Conservation (phyloP, 257 asterid species). For the Solanum medicagineum region DNA sequence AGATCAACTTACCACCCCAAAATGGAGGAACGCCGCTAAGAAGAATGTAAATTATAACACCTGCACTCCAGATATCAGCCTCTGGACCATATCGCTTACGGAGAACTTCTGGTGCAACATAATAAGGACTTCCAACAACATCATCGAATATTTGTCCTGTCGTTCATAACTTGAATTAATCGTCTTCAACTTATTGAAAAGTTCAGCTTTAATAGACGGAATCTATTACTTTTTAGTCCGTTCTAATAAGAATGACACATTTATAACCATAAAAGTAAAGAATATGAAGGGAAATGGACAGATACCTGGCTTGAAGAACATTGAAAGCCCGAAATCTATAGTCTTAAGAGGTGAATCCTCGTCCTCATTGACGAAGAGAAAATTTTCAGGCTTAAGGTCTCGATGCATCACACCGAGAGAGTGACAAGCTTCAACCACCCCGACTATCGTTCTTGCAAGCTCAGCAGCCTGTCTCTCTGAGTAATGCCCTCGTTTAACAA, state of each 20-base stretch:
- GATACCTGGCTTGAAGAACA: constrained; percentile 79
- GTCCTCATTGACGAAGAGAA: constrained; percentile 53
- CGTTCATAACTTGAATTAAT: neutral
- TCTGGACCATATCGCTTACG: constrained; percentile 50
- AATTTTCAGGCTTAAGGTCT: constrained; percentile 89
- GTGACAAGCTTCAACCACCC: constrained; percentile 73
- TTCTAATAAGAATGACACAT: too few species aligned
- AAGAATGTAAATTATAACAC: constrained; percentile 56
- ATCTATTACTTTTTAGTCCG: neutral
- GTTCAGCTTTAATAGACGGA: neutral
- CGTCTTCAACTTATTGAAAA: neutral
- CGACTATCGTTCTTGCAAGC: constrained; percentile 61
- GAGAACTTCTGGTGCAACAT: constrained; percentile 72
- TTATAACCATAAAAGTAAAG: neutral
- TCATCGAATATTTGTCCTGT: constrained; percentile 49
- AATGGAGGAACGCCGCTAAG: constrained; percentile 68
- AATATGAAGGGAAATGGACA: neutral
- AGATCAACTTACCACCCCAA: constrained; percentile 49
- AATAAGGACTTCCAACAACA: constrained; percentile 67
- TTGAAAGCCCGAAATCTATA: constrained; percentile 83
- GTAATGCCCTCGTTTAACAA: constrained; percentile 71
- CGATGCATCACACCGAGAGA: constrained; percentile 92
- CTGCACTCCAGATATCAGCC: constrained; percentile 75
- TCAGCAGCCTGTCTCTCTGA: constrained; percentile 73
- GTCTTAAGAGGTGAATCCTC: constrained; percentile 76